Conservation (phyloP, 2,329 filamentous ascomycete species). For the Fusarium nematophilum region DNA sequence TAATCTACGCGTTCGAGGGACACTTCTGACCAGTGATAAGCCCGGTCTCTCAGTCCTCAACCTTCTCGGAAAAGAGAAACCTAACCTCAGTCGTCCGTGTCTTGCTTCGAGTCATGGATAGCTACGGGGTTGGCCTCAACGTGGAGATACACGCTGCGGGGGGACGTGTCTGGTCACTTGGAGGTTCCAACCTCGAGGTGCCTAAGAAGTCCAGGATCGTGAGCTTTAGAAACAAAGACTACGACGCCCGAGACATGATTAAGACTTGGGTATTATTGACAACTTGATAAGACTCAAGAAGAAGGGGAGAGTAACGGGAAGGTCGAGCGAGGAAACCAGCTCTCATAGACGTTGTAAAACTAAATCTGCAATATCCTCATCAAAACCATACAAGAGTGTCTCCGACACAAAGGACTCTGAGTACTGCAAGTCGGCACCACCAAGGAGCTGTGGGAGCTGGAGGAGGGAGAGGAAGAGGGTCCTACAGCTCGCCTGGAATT, state of each 20-base stretch:
- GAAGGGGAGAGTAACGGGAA: no score
- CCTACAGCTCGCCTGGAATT: slow-evolving; percentile 11
- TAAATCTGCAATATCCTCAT: no score
- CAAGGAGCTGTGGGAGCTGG: slow-evolving; percentile 11
- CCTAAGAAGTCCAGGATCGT: no score
- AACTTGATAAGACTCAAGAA: no score
- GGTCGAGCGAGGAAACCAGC: no score
- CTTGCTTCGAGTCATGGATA: slow-evolving; percentile 5
- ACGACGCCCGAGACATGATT: no score
- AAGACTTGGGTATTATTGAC: no score
- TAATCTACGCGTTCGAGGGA: slow-evolving; percentile 14
- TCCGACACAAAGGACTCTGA: slow-evolving; percentile 12
- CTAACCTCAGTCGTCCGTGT: slow-evolving; percentile 8
- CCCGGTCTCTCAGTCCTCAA: neutral
- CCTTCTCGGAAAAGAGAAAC: slow-evolving; percentile 3
- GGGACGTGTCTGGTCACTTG: slow-evolving; percentile 11
- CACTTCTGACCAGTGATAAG: neutral
- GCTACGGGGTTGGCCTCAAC: slow-evolving; percentile 1
- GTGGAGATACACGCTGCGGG: slow-evolving; percentile 10
- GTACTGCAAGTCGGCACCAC: slow-evolving; percentile 12
- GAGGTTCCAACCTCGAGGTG: slow-evolving; percentile 8
- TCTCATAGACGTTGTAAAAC: no score
- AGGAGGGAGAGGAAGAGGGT: slow-evolving; percentile 13
- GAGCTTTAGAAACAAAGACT: no score
- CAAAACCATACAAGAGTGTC: no score